Base-by-base conservation (phyloP, 768 basidiomycete genomes). In the Mycena floridula region DNA sequence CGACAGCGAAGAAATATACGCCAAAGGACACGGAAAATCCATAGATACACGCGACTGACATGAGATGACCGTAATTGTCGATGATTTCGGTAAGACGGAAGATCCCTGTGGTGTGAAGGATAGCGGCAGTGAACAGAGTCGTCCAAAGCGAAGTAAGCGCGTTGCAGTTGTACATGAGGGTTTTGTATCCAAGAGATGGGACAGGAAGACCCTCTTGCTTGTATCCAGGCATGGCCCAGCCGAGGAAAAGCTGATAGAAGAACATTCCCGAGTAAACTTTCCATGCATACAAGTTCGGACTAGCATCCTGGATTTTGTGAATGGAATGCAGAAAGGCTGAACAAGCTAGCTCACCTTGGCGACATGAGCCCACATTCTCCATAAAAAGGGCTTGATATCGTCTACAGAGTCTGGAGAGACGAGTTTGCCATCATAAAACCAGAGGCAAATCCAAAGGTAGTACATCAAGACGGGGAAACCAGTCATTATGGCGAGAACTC, bases 401-500 rank as follows among this genome's bases (percentile, higher is more conserved):
- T 77, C 79, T 23, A 76, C 47, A 7, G 86, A 86, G 12, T 64
- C 65, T 1, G 92, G 93, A 50, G 72, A 62, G 7, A 85, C 78
- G 26, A 93, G 69, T 51, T 76, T 75, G 32, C 96, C 96, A 52
- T 96, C 86, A 59, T 97, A 93, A 64, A 94, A 95, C 81, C 86
- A 90, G 26, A 97, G 76, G 59, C 96, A 99, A 47, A 90, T 90
- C 91, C 92, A 97, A 50, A 98, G 78, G 69, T 98, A 99, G 64
- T 96, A 99, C 93, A 99, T 98, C 49, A 98, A 74, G 21, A 85
- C 63, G 0, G 96, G 96, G 60, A 99, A 99, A 38, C 87, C 84
- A 16, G 82, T 72, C 87, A 99, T 98, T 68, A 99, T 98, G 11
- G 85, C 87, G 9, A 81, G 63, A 22, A 94, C 92, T 37, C 95